These are phyloP conservation scores for Aspergillus haitiensis DNA, from an alignment of 495 filamentous ascomycete genomes.

Conservation along the genomic window DNA sequence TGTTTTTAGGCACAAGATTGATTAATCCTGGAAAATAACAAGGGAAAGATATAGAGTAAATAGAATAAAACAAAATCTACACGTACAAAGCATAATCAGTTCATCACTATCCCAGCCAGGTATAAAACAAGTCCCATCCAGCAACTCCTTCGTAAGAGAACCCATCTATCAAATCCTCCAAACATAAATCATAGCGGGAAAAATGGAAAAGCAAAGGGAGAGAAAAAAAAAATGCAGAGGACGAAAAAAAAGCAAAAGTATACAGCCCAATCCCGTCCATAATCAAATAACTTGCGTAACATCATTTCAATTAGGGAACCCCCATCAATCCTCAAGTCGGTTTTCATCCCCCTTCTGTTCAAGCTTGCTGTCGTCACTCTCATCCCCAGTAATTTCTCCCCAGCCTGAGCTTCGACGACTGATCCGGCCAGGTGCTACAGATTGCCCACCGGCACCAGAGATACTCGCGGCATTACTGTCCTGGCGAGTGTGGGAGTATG, in stretches of 20 bases:
- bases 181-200: background rate
- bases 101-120: slow-evolving; percentile 1
- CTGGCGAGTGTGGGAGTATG: slow-evolving; percentile 72
- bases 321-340: background rate
- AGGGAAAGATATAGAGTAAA: too few relatives aligned
- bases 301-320: background rate
- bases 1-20: too few relatives aligned
- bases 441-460: slow-evolving; percentile 45
- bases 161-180: slow-evolving; percentile 8
- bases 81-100: background rate
- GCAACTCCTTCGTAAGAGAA: background rate
- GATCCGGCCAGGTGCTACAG: slow-evolving; percentile 46
- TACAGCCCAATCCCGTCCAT: slow-evolving; percentile 1
- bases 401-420: slow-evolving; percentile 64
- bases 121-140: background rate
- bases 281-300: background rate
- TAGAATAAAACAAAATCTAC: background rate
- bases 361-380: slow-evolving; percentile 32
- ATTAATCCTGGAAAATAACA: too few relatives aligned
- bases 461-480: slow-evolving; percentile 83
- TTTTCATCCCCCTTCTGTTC: slow-evolving; percentile 21
- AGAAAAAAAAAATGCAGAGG: background rate
- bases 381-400: slow-evolving; percentile 57
- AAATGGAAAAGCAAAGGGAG: background rate
- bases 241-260: background rate